Conservation (phyloP, 2,329 filamentous ascomycete species). For the Cordyceps tenuipes region DNA sequence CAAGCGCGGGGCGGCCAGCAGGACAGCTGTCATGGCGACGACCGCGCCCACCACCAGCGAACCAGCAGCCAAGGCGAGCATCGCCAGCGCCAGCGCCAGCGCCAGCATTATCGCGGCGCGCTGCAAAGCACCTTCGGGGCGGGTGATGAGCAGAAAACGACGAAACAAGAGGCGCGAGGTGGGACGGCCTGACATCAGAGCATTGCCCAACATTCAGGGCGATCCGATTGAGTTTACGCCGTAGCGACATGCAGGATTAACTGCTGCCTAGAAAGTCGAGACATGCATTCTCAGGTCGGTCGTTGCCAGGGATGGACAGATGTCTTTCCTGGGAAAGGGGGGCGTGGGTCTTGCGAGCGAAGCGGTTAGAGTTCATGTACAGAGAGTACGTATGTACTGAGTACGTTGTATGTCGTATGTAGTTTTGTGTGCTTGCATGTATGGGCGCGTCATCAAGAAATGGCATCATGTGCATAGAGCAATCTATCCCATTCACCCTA, state of each 20-base stretch:
- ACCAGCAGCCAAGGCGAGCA: not conserved
- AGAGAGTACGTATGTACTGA: not conserved
- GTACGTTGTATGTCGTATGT: not conserved
- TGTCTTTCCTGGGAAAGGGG: not conserved
- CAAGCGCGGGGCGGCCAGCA: not conserved
- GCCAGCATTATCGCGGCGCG: not conserved
- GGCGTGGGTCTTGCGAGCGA: conserved; percentile 5
- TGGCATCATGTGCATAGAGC: not conserved
- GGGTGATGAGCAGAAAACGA: conserved; percentile 13
- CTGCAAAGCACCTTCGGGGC: not conserved
- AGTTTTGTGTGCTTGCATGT: not conserved
- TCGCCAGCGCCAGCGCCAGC: not conserved
- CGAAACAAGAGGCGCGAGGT: conserved; percentile 16
- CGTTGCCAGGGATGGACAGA: not conserved
- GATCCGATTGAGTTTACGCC: conserved; percentile 25
- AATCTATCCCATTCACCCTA: not conserved
- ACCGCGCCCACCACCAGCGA: not conserved
- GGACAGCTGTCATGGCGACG: not conserved
- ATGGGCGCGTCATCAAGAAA: conserved; percentile 1
- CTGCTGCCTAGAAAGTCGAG: conserved; percentile 5
- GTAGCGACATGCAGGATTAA: not conserved
- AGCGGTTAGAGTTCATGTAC: not conserved
- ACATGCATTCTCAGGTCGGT: conserved; percentile 2
- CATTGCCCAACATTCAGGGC: conserved; percentile 24
- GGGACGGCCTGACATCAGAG: conserved; percentile 25